phyloP scores from a whole-genome alignment of 768 basidiomycete genomes.

The Macrolepiota fuliginosa region DNA sequence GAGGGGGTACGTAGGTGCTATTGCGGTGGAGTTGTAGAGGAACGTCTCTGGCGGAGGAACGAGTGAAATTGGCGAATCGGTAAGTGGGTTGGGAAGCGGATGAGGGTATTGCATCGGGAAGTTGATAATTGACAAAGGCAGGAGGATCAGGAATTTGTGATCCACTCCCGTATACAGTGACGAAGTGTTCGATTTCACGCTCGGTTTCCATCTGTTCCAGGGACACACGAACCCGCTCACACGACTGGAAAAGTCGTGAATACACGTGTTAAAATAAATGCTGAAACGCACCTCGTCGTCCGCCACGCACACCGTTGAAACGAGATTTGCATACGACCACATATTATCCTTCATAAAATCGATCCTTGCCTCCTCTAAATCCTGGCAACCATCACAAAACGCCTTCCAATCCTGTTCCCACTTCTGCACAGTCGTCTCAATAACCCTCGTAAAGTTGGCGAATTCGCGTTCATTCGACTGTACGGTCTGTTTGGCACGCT shows the following conservation, averaged over 20 bases:
- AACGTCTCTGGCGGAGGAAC: slow-evolving; percentile 40
- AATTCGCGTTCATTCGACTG: slow-evolving; percentile 91
- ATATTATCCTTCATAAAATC: slow-evolving; percentile 94
- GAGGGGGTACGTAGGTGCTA: slow-evolving; percentile 20
- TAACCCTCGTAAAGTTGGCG: slow-evolving; percentile 75
- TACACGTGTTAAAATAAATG: background rate
- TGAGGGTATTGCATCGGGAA: slow-evolving; percentile 60
- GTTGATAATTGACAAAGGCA: slow-evolving; percentile 78
- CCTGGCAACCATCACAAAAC: slow-evolving; percentile 94
- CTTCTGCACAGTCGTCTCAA: slow-evolving; percentile 74
- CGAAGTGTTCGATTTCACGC: slow-evolving; percentile 87
- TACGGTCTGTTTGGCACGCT: slow-evolving; percentile 89
- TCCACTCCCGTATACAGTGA: slow-evolving; percentile 86
- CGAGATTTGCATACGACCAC: slow-evolving; percentile 94
- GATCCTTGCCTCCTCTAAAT: slow-evolving; percentile 92
- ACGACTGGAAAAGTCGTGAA: slow-evolving; percentile 55
- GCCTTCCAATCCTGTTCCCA: slow-evolving; percentile 96
- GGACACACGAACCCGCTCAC: slow-evolving; percentile 82
- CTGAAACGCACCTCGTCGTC: slow-evolving; percentile 81
- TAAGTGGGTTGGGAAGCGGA: slow-evolving; percentile 55
- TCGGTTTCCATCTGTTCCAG: slow-evolving; percentile 89
- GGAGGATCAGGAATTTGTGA: slow-evolving; percentile 86
- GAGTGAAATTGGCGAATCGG: slow-evolving; percentile 54
- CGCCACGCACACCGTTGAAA: slow-evolving; percentile 92
- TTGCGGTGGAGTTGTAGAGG: slow-evolving; percentile 15